Evolutionary conservation across 495 filamentous ascomycete species (phyloP).

Genomic region (Daldinia concentrica): DNA sequence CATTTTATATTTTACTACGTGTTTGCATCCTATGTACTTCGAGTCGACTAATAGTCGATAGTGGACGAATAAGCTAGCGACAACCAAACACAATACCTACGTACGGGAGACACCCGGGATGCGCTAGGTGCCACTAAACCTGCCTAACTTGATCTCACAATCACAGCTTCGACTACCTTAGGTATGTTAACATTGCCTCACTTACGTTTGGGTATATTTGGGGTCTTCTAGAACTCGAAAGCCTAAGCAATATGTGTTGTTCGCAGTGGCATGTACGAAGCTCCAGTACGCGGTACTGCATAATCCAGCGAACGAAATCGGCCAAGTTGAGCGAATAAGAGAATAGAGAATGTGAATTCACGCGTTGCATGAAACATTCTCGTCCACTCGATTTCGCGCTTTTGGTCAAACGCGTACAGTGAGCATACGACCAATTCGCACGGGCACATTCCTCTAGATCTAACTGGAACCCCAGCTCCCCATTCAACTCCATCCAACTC

Average conservation of each 20-base stretch:
- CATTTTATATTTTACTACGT: not conserved
- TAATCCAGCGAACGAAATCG: conserved; percentile 29
- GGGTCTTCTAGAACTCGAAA: conserved; percentile 22
- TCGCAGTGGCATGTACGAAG: conserved; percentile 16
- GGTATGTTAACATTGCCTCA: not conserved
- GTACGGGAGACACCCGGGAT: conserved; percentile 1
- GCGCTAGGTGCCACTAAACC: conserved; percentile 1
- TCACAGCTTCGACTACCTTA: not conserved
- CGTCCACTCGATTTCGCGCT: conserved; percentile 42
- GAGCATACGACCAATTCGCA: conserved; percentile 22
- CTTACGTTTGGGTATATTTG: conserved; percentile 6
- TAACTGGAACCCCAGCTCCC: conserved; percentile 18
- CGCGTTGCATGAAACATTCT: conserved; percentile 40
- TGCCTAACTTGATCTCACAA: not conserved
- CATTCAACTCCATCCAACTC: conserved; percentile 6
- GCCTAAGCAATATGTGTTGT: conserved; percentile 29
- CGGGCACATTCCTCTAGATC: conserved; percentile 15
- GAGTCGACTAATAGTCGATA: conserved; percentile 7
- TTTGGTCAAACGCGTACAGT: conserved; percentile 43
- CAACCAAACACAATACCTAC: conserved; percentile 2
- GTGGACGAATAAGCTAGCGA: not conserved
- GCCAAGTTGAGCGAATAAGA: conserved; percentile 23
- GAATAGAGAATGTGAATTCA: conserved; percentile 32
- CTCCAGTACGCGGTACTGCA: conserved; percentile 9
- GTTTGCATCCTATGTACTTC: not conserved